These are phyloP conservation scores for Psilocybe mexicana DNA, from an alignment of 1,284 basidiomycete genomes.

Conservation along the genomic window DNA sequence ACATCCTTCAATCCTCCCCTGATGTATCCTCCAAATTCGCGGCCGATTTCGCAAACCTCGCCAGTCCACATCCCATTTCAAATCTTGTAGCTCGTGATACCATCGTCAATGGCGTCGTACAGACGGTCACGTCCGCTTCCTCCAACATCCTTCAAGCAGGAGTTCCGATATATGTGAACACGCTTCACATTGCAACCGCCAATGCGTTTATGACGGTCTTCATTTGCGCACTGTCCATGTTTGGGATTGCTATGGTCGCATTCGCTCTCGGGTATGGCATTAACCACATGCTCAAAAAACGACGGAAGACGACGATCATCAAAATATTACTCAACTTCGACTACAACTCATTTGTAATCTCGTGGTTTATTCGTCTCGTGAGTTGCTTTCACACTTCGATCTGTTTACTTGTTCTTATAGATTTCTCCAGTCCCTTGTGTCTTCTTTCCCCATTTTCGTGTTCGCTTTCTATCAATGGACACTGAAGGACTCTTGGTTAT, in stretches of 20 bases:
- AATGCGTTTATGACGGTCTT: constrained; percentile 88
- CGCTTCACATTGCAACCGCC: constrained; percentile 70
- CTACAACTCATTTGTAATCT: constrained; percentile 50
- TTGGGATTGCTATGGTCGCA: constrained; percentile 53
- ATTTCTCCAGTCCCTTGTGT: constrained; percentile 54
- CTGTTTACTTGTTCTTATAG: constrained; percentile 1
- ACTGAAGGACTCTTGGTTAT: constrained; percentile 81
- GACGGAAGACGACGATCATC: constrained; percentile 31
- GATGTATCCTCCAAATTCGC: constrained; percentile 3
- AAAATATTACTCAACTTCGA: constrained; percentile 25
- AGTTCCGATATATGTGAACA: constrained; percentile 79
- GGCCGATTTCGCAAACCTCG: background rate
- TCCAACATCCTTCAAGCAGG: constrained; percentile 74
- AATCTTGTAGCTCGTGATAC: constrained; percentile 14
- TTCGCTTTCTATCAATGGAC: constrained; percentile 91
- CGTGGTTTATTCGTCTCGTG: constrained; percentile 64
- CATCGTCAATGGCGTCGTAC: constrained; percentile 45
- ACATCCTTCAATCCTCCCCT: background rate
- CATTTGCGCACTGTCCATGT: constrained; percentile 64
- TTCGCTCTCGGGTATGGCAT: constrained; percentile 55
- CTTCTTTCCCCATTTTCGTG: constrained; percentile 68
- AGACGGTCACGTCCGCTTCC: constrained; percentile 65
- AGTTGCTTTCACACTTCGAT: constrained; percentile 24
- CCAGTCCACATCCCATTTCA: background rate
- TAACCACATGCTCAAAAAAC: constrained; percentile 36